Evolutionary conservation across 176 grass and related monocot genomes (phyloP), one percentile per base, ranked within the genome.

Genomic region (Aegilops bicornis): DNA sequence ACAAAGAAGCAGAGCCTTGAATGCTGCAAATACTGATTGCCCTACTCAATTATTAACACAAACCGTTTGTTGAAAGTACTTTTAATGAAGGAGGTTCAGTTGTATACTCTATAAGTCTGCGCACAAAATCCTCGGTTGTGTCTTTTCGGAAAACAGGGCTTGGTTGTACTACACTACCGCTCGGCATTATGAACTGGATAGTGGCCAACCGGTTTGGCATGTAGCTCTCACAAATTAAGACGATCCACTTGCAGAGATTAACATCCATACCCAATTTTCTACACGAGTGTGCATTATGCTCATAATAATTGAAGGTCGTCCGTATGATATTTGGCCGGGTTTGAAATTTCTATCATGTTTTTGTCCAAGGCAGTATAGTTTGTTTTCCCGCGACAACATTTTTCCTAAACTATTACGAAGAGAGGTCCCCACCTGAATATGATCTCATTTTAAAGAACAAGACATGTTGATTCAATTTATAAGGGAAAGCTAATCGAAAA

Each of bases 1-100:
- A 77, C 83, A 77, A 36, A 77, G 9, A 1, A 36, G 60, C 72
- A 85, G 54, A 47, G 61, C n/a, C 62, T 69, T 58, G 62, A 89
- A 74, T 83, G 32, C 20, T 56, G 64, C 79, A 32, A 78, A 87
- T 31, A 27, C 50, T 37, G 45, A 59, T 77, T 75, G 69, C 60
- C 1, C 72, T 75, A 52, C 52, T 73, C 30, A 42, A 86, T 78
- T 72, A 78, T 86, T 80, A 10, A 12, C 35, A 85, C 20, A 52
- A 65, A 73, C 73, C 47, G 10, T 7, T 59, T 27, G 42, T 13
- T 30, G 0, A 45, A 23, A 13, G 68, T 32, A 35, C 35, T 65
- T 15, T 85, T 40, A 19, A 52, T n/a, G 64, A 20, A 62, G 23
- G 36, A 24, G 27, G 30, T 79, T 79, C 17, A 12, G 39, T 45